Conservation (phyloP, 2,329 filamentous ascomycete species). For the Ascochyta rabiei region DNA sequence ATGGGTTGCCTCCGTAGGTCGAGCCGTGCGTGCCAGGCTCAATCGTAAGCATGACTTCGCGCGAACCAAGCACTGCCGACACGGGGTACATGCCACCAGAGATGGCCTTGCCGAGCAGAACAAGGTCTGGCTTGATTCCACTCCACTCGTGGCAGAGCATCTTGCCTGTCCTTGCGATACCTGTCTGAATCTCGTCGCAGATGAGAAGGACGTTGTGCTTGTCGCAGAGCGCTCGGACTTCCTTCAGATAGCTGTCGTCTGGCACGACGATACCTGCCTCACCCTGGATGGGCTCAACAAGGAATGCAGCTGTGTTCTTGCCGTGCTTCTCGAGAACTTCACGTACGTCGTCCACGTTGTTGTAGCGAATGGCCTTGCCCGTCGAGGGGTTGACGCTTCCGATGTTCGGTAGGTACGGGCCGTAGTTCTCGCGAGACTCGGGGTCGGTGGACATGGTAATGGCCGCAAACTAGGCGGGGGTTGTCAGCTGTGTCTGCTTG, state of each 20-base stretch:
- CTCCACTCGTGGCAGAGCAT: constrained; percentile 96
- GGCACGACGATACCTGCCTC: constrained; percentile 97
- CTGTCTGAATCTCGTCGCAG: constrained; percentile 98
- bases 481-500: constrained; percentile 17
- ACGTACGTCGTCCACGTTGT: constrained; percentile 81
- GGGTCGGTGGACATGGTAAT: constrained; percentile 95
- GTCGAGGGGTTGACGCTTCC: constrained; percentile 79
- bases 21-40: constrained; percentile 97
- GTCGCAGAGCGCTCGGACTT: constrained; percentile 84
- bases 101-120: constrained; percentile 95
- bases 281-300: constrained; percentile 96
- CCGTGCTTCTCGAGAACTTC: constrained; percentile 80
- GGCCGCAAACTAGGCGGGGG: constrained; percentile 74
- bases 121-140: constrained; percentile 91
- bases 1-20: constrained; percentile 96
- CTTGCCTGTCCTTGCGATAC: constrained; percentile 91
- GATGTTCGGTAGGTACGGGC: constrained; percentile 89
- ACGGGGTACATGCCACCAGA: constrained; percentile 99
- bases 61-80: constrained; percentile 84
- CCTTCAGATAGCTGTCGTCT: constrained; percentile 82
- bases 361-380: constrained; percentile 80
- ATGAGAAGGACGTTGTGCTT: constrained; percentile 96
- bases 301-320: constrained; percentile 85
- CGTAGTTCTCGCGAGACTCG: constrained; percentile 95
- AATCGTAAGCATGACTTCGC: constrained; percentile 92